These are phyloP conservation scores for Cenchrus americanus DNA, from an alignment of 176 grass and related monocot genomes.

Conservation along the genomic window DNA sequence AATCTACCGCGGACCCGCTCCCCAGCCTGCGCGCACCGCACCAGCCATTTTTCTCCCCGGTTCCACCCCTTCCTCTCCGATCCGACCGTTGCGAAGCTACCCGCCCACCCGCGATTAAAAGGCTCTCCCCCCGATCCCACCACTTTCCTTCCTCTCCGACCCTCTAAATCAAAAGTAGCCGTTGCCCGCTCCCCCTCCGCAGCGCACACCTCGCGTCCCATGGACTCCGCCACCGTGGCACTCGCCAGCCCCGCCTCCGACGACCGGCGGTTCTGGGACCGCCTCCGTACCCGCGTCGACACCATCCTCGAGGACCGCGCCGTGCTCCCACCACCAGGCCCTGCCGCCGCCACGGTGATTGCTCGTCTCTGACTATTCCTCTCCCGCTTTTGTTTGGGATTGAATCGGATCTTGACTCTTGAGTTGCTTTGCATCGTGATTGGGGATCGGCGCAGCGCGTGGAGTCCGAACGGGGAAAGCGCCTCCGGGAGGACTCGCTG, in stretches of 20 bases:
- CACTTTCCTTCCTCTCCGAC: no score
- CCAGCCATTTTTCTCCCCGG: no score
- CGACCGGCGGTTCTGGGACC: constrained; percentile 69
- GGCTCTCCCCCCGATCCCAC: not conserved
- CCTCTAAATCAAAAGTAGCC: constrained; percentile 36
- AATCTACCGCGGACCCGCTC: no score
- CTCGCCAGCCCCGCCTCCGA: constrained; percentile 76
- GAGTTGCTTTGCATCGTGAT: not conserved
- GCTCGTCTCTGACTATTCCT: not conserved
- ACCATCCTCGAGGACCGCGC: constrained; percentile 65
- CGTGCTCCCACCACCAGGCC: not conserved
- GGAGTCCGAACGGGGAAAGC: constrained; percentile 69
- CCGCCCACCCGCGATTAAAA: constrained; percentile 22
- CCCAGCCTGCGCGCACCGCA: no score
- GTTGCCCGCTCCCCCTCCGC: constrained; percentile 11
- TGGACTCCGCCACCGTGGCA: constrained; percentile 57
- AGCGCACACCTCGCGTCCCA: not conserved
- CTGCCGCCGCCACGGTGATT: not conserved
- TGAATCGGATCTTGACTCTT: not conserved
- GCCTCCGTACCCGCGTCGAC: constrained; percentile 79
- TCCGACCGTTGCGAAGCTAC: constrained; percentile 49
- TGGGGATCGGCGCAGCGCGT: constrained; percentile 42
- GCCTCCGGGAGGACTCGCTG: constrained; percentile 80
- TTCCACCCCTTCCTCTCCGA: not conserved
- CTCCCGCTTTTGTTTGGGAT: not conserved